A percentile compares a stretch with the other conserved stretches of the same genome.
Conservation (phyloP, 2,329 filamentous ascomycete species). For the Aspergillus felis region DNA sequence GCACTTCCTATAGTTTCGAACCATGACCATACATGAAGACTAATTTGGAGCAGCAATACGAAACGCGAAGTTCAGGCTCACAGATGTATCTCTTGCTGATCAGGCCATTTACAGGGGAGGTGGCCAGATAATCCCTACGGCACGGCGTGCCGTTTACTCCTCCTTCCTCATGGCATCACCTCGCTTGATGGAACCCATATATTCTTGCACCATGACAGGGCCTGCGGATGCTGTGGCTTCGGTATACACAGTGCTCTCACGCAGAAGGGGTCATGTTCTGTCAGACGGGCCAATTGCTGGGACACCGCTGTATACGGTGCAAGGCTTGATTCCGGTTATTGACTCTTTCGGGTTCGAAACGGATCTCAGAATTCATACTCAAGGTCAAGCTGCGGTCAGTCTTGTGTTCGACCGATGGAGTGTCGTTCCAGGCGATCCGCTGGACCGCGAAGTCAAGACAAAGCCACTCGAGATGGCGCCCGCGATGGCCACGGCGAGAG, state of each 20-base stretch:
- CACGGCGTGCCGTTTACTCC: constrained; percentile 87
- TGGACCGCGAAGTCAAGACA: constrained; percentile 80
- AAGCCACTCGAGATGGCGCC: constrained; percentile 82
- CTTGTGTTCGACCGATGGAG: constrained; percentile 95
- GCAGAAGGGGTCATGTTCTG: constrained; percentile 85
- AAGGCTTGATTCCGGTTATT: constrained; percentile 88
- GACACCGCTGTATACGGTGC: constrained; percentile 88
- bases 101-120: constrained; percentile 94
- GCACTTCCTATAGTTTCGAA: not conserved
- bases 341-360: constrained; percentile 98
- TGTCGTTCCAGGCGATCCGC: constrained; percentile 90
- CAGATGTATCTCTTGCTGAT: constrained; percentile 77
- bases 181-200: constrained; percentile 93
- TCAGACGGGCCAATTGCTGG: constrained; percentile 92
- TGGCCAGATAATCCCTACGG: constrained; percentile 95
- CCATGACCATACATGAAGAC: not conserved
- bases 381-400: constrained; percentile 84
- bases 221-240: constrained; percentile 83
- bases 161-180: constrained; percentile 97
- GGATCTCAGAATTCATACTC: constrained; percentile 90
- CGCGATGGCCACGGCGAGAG: constrained; percentile 83
- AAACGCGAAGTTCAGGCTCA: constrained; percentile 96
- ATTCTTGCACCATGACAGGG: constrained; percentile 87
- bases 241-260: constrained; percentile 86
- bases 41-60: constrained; percentile 65